Base-by-base conservation (phyloP, 73 alveolate genomes). In the Paramecium tetraurelia region DNA sequence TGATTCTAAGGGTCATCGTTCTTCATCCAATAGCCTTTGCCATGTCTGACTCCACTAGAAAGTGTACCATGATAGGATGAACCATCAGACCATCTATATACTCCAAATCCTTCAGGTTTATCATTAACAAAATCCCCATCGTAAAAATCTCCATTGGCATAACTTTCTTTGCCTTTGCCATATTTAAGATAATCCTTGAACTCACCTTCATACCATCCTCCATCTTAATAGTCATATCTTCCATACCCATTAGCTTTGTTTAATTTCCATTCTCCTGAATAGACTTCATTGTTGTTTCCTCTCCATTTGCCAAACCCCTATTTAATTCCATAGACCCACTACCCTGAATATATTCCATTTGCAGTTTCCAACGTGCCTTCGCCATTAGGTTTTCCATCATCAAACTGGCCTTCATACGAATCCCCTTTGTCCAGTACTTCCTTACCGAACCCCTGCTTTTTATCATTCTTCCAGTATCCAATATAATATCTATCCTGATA, bases 121-220 rank as follows among this genome's bases (percentile, higher is more conserved):
- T 97, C 99, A 71, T 96, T 92, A 31, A 76, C 35, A 89, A 89
- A 95, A 84, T 93, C 93, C 12, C 99, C 99, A 22, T 92, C 92
- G 63, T 95, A 95, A 33, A 50, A 85, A 89, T 95, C 98, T 3
- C 98, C 98, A 92, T 92, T 95, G 16, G 95, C 63, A 68, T 89
- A 95, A 41, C 59, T 24, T 43, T 93, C 97, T 57, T 68, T 92
- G 14, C 97, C 97, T 84, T 63, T 50, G 27, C 95, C 96, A 58
- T 80, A 94, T 16, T 89, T 94, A 38, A 93, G 58, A 80, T 92
- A 83, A 21, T 40, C 24, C 12, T 44, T 44, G 90, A 96, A 96
- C 85, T 96, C 97, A 29, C 99, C 99, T 83, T 97, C 98, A 92
- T 98, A 98, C 85, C 95, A 86, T 71, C 96, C 98, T 50, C 99